Conservation (phyloP, 106 monocot species). For the Acorus gramineus region DNA sequence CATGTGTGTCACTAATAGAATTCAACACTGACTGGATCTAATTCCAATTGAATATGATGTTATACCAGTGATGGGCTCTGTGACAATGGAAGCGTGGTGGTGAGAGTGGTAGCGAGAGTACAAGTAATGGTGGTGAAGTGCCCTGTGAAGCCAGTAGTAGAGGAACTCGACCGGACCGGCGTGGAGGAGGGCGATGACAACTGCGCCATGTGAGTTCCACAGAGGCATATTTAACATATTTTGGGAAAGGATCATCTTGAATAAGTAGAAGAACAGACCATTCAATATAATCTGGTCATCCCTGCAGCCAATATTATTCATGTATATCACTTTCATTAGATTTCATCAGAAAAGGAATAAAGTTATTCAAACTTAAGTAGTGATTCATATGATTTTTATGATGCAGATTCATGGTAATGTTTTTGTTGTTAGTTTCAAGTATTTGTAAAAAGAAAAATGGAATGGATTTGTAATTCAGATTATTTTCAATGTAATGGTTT, state of each 20-base stretch:
- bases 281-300: conserved; percentile 52
- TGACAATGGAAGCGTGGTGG: conserved; percentile 90
- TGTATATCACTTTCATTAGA: background rate
- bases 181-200: conserved; percentile 40
- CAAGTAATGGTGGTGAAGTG: conserved; percentile 87
- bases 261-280: conserved; percentile 20
- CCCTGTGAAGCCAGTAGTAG: conserved; percentile 95
- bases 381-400: too few relatives aligned
- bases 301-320: conserved; percentile 8
- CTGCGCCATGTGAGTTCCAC: conserved; percentile 45
- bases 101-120: conserved; percentile 95
- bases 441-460: too few relatives aligned
- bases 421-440: too few relatives aligned
- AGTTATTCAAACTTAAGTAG: too few relatives aligned
- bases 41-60: too few relatives aligned
- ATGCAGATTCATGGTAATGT: too few relatives aligned
- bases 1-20: too few relatives aligned
- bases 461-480: too few relatives aligned
- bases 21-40: too few relatives aligned
- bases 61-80: conserved; percentile 64
- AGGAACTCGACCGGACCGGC: conserved; percentile 82
- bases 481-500: too few relatives aligned
- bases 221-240: conserved; percentile 9
- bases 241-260: conserved; percentile 2
- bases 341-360: too few relatives aligned